Conservation (phyloP, 371 early-diverging fungal species). For the Mortierella sp. region DNA sequence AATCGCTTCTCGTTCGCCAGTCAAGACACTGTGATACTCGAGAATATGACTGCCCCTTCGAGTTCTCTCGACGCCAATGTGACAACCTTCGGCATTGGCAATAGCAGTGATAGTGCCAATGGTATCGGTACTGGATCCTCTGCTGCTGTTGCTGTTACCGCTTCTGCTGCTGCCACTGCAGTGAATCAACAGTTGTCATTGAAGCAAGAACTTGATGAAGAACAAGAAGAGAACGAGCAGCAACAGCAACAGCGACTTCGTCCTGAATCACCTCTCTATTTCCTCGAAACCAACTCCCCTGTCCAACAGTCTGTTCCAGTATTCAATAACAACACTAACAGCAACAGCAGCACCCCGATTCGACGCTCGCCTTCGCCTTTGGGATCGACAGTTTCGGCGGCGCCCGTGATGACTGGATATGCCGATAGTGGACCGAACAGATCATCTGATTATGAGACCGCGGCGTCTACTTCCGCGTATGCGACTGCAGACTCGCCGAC, state of each 20-base stretch:
- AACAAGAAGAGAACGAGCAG: background rate
- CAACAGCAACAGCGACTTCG: background rate
- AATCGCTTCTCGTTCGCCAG: slow-evolving; percentile 34
- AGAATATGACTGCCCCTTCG: background rate
- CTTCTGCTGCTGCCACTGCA: slow-evolving; percentile 23
- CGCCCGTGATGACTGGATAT: background rate
- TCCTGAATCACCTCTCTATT: no score
- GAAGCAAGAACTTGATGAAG: slow-evolving; percentile 23
- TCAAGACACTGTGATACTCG: slow-evolving; percentile 22
- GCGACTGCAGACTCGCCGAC: slow-evolving; percentile 28
- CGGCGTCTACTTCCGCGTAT: slow-evolving; percentile 12
- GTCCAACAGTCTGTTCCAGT: no score
- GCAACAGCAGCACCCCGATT: slow-evolving; percentile 7
- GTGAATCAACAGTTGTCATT: slow-evolving; percentile 39
- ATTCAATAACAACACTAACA: background rate
- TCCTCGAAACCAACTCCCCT: no score
- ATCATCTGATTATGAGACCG: slow-evolving; percentile 23
- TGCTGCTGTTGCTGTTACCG: slow-evolving; percentile 1
- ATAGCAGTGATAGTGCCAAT: no score
- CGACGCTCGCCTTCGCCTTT: no score
- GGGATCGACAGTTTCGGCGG: background rate
- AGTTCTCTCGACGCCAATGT: no score
- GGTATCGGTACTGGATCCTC: no score
- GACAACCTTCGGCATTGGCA: no score
- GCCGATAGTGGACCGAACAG: slow-evolving; percentile 1